These are phyloP conservation scores for Pichia eremophila DNA, from an alignment of 805 yeast species.

Conservation along the genomic window DNA sequence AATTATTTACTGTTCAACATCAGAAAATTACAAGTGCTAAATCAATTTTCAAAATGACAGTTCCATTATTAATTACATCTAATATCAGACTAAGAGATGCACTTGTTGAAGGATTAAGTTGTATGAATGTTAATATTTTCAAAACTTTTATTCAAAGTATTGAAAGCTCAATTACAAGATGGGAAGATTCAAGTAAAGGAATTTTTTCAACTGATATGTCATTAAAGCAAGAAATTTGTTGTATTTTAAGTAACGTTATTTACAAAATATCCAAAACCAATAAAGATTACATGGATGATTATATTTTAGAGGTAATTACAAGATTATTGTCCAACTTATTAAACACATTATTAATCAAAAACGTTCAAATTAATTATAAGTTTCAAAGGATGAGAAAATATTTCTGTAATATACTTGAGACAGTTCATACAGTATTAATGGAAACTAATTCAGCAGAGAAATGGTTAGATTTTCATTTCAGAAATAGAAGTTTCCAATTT, in stretches of 20 bases:
- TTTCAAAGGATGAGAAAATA: slow-evolving; percentile 73
- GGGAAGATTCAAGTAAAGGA: slow-evolving; percentile 36
- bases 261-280: slow-evolving; percentile 48
- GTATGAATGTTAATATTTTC: slow-evolving; percentile 84
- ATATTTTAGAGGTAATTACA: slow-evolving; percentile 58
- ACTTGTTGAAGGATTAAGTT: slow-evolving; percentile 79
- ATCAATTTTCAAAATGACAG: slow-evolving; percentile 77
- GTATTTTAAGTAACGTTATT: slow-evolving; percentile 61
- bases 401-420: slow-evolving; percentile 75
- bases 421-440: slow-evolving; percentile 50
- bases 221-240: slow-evolving; percentile 67
- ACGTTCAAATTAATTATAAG: slow-evolving; percentile 55
- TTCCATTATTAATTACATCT: slow-evolving; percentile 67
- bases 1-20: slow-evolving; percentile 72
- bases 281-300: slow-evolving; percentile 49
- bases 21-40: slow-evolving; percentile 90
- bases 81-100: slow-evolving; percentile 73
- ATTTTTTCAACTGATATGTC: slow-evolving; percentile 11
- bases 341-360: slow-evolving; percentile 39
- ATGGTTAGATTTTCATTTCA: slow-evolving; percentile 80
- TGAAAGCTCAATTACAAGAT: slow-evolving; percentile 46
- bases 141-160: slow-evolving; percentile 70
- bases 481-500: slow-evolving; percentile 72
- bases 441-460: slow-evolving; percentile 34
- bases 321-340: slow-evolving; percentile 54